Evolutionary conservation across 176 grass and related monocot species (phyloP).

Genomic region (Bromus sterilis): DNA sequence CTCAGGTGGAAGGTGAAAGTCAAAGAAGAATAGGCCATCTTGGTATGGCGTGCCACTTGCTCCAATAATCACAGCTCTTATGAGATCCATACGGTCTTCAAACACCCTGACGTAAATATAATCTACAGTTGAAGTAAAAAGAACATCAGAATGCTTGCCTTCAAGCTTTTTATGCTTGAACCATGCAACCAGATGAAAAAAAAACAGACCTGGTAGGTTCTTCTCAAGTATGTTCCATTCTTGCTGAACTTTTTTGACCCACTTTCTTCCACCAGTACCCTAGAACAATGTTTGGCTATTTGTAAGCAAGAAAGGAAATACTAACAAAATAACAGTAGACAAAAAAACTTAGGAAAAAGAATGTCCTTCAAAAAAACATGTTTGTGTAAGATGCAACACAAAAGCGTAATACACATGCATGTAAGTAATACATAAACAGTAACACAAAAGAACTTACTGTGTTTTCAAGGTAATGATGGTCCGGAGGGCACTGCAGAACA

Average conservation of each 20-base stretch:
- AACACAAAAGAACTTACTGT: conserved; percentile 22
- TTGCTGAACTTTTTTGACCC: conserved; percentile 92
- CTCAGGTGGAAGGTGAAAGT: conserved; percentile 85
- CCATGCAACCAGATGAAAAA: neutral
- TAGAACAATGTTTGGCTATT: conserved; percentile 14
- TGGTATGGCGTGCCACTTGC: conserved; percentile 95
- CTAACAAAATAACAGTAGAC: neutral
- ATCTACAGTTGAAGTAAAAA: conserved; percentile 55
- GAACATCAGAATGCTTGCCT: conserved; percentile 17
- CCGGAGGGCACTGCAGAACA: conserved; percentile 59
- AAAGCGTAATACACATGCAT: neutral
- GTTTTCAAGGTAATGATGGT: conserved; percentile 77
- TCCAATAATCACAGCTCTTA: conserved; percentile 93
- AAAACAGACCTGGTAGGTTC: conserved; percentile 71
- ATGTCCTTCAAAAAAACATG: neutral
- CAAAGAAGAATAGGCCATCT: conserved; percentile 98
- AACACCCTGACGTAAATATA: conserved; percentile 94
- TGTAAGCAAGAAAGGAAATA: conserved; percentile 19
- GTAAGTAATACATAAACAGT: neutral
- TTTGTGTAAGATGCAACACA: neutral
- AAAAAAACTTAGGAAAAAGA: conserved; percentile 6
- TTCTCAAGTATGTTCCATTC: conserved; percentile 99
- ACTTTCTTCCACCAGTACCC: conserved; percentile 78
- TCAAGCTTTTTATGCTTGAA: neutral
- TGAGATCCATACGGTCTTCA: conserved; percentile 92